phyloP scores from a whole-genome alignment of 306 rosid species.

The Fragaria iinumae region DNA sequence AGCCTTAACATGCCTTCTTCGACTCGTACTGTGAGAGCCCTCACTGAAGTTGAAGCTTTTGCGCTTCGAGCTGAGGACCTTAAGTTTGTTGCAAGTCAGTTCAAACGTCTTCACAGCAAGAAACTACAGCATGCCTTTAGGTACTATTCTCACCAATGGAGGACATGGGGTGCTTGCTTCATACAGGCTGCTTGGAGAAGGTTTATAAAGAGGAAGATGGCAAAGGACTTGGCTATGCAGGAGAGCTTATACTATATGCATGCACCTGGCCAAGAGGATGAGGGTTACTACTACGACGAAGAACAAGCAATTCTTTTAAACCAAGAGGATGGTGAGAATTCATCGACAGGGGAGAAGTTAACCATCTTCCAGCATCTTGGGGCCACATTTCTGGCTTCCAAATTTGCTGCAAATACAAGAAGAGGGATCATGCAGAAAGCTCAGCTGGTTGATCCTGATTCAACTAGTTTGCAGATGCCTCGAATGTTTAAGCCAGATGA shows the following conservation, averaged over 20 bases:
- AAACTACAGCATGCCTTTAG: conserved; percentile 64
- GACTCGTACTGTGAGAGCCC: conserved; percentile 68
- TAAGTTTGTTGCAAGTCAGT: conserved; percentile 71
- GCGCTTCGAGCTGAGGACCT: conserved; percentile 81
- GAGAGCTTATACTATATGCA: conserved; percentile 48
- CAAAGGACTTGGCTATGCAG: conserved; percentile 47
- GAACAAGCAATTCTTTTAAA: conserved; percentile 24
- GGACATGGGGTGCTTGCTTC: conserved; percentile 81
- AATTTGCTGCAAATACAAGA: conserved; percentile 70
- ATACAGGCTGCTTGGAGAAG: conserved; percentile 82
- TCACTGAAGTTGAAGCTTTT: conserved; percentile 82
- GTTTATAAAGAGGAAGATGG: conserved; percentile 52
- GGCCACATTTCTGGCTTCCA: conserved; percentile 70
- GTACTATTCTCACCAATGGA: conserved; percentile 75
- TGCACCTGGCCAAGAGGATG: conserved; percentile 16
- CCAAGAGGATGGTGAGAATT: conserved; percentile 24
- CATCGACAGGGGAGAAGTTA: conserved; percentile 17
- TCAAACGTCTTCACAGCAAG: conserved; percentile 83
- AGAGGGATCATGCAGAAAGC: conserved; percentile 45
- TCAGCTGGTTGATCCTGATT: conserved; percentile 37
- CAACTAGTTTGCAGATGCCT: conserved; percentile 52
- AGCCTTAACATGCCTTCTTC: conserved; percentile 74
- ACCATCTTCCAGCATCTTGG: conserved; percentile 39
- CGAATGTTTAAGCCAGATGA: conserved; percentile 82
- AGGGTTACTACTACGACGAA: conserved; percentile 13